Evolutionary conservation across 2,329 filamentous ascomycete genomes (phyloP), one percentile per base, ranked within the genome.

Genomic region (Trichoderma harzianum): DNA sequence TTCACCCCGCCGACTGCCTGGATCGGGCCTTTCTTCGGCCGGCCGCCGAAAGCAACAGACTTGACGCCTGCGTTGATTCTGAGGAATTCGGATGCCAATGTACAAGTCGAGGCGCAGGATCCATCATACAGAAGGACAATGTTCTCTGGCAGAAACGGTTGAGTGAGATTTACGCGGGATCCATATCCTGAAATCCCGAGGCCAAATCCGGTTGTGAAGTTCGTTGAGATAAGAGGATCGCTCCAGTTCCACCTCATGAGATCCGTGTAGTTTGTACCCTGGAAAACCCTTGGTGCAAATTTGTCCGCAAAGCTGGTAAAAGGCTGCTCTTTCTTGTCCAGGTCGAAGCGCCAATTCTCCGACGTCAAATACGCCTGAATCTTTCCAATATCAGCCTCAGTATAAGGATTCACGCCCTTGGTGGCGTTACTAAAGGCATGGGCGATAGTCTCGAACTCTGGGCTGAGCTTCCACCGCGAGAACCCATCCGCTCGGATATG

Each of bases 101-200:
- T 85, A 79, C 88, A 90, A 3, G 87, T 87, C 1, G 87, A 89
- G 26, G 85, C 85, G 77, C 88, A 90, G 75, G 86, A 84, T 39
- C 88, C 88, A 75, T 90, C 88, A 66, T 86, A 85, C n/a, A 90
- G 81, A 21, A 90, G 79, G 53, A 90, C 82, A 58, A 91, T 85
- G 76, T 91, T 85, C 71, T 90, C 86, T 3, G 87, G 81, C 1
- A 81, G 82, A 77, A 91, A 91, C 2, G 87, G 88, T 74, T 84
- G 81, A 0, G 84, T 81, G 57, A 85, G 82, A 75, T 76, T 73
- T 12, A 68, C 16, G 57, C 70, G 73, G 12, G 28, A 69, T 63
- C 83, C 80, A 76, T 87, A 88, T 62, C 86, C 87, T 3, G 83
- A 84, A 66, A 89, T 83, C 1, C 71, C 70, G 18, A 74, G 69